A percentile compares a stretch with the other conserved stretches of the same genome.
These are phyloP conservation scores for Tanacetum coccineum DNA, from an alignment of 129 eudicot genomes.

Conservation along the genomic window DNA sequence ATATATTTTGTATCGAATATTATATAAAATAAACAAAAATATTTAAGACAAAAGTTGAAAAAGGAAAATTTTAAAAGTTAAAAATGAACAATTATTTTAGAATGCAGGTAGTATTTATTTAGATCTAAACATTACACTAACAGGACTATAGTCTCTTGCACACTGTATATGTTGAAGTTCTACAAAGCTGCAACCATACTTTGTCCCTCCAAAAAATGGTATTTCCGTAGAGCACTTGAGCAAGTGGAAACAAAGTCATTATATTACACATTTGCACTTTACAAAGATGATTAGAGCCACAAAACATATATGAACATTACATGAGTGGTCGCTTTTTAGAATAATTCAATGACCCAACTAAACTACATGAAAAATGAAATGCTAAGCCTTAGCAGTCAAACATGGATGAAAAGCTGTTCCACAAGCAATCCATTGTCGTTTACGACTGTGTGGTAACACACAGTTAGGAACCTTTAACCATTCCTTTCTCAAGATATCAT, in stretches of 20 bases:
- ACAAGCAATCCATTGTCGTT: constrained; percentile 89
- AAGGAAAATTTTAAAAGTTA: too few species aligned
- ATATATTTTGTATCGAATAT: too few species aligned
- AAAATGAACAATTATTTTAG: too few species aligned
- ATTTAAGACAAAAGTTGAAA: too few species aligned
- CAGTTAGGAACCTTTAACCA: constrained; percentile 89
- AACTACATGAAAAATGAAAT: constrained; percentile 6
- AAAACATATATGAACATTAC: constrained; percentile 17
- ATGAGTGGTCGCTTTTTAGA: not conserved
- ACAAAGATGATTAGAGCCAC: constrained; percentile 11
- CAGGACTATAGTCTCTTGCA: too few species aligned
- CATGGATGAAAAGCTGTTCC: constrained; percentile 90
- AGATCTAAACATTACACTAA: too few species aligned
- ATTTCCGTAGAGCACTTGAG: not conserved
- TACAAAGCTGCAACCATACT: too few species aligned
- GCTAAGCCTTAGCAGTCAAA: constrained; percentile 59
- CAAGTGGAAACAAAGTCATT: constrained; percentile 3
- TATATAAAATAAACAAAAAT: too few species aligned
- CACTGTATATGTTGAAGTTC: too few species aligned
- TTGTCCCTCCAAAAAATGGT: too few species aligned
- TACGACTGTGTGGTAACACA: constrained; percentile 66
- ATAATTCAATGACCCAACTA: not conserved
- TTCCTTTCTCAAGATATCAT: constrained; percentile 60
- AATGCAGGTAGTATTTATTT: too few species aligned
- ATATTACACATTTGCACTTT: constrained; percentile 16